Conservation (phyloP, 805 yeast genomes). For the Candida maesae region DNA sequence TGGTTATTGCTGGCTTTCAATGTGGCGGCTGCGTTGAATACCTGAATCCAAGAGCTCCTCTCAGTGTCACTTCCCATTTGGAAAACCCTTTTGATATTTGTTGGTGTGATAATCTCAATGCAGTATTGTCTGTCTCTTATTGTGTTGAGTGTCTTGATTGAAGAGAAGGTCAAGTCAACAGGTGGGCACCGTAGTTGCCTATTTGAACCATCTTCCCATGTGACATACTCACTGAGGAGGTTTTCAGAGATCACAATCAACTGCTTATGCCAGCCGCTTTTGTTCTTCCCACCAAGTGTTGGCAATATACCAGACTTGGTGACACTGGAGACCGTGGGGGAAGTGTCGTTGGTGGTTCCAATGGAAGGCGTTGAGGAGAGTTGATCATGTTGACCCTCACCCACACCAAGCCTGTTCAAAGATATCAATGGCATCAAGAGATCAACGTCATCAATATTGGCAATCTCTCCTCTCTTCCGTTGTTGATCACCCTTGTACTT, state of each 20-base stretch:
- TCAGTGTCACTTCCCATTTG: constrained; percentile 73
- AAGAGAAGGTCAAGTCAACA: constrained; percentile 66
- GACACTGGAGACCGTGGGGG: background rate
- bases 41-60: constrained; percentile 61
- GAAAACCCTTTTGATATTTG: constrained; percentile 60
- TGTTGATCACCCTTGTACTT: constrained; percentile 14
- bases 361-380: no score
- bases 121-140: constrained; percentile 40
- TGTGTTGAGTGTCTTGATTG: constrained; percentile 42
- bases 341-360: background rate
- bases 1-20: constrained; percentile 26
- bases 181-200: constrained; percentile 58
- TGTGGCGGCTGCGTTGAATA: constrained; percentile 51
- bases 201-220: constrained; percentile 64
- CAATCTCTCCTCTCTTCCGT: constrained; percentile 6
- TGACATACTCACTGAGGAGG: constrained; percentile 62
- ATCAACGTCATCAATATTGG: background rate
- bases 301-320: constrained; percentile 10
- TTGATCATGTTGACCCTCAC: no score
- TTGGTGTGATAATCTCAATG: constrained; percentile 72
- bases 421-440: constrained; percentile 1
- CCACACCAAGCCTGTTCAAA: no score
- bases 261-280: constrained; percentile 74
- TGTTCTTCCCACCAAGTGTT: constrained; percentile 17
- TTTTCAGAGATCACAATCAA: constrained; percentile 79